phyloP scores from a whole-genome alignment of 495 filamentous ascomycete genomes.

The Podospora fimiseda region DNA sequence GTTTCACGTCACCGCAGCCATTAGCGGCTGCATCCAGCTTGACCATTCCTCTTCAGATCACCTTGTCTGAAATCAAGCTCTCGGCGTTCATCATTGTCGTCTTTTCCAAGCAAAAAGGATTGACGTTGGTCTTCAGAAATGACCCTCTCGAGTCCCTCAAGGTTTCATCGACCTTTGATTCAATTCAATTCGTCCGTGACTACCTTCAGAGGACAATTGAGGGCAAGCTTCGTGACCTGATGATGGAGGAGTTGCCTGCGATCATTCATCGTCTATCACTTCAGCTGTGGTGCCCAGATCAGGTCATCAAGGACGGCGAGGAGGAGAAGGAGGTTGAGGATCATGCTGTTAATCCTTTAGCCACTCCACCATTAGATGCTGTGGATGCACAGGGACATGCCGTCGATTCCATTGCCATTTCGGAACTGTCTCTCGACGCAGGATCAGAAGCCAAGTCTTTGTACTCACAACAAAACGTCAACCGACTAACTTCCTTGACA shows the following conservation, averaged over 20 bases:
- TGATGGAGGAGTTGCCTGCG: constrained; percentile 96
- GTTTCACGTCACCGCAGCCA: constrained; percentile 86
- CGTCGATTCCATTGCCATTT: constrained; percentile 64
- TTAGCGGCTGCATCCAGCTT: constrained; percentile 88
- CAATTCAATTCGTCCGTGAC: constrained; percentile 94
- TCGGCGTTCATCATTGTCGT: constrained; percentile 96
- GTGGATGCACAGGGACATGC: constrained; percentile 71
- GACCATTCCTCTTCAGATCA: constrained; percentile 95
- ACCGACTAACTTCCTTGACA: constrained; percentile 66
- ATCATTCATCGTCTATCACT: constrained; percentile 93
- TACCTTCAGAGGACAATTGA: constrained; percentile 97
- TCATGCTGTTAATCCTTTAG: constrained; percentile 66
- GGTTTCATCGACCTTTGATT: constrained; percentile 97
- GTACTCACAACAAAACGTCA: constrained; percentile 85
- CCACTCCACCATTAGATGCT: constrained; percentile 70
- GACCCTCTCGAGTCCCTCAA: constrained; percentile 96
- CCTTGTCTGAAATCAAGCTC: constrained; percentile 91
- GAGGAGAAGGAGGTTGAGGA: constrained; percentile 42
- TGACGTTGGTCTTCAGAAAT: constrained; percentile 95
- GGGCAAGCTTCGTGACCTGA: constrained; percentile 79
- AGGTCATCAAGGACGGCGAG: constrained; percentile 53
- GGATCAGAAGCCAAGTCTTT: constrained; percentile 70
- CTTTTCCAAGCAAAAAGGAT: constrained; percentile 92
- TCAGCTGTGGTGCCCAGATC: constrained; percentile 83
- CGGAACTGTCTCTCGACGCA: constrained; percentile 67